Percentiles rank a stretch among this genome's conserved stretches.
These are phyloP conservation scores for Taiozyma onychis DNA, from an alignment of 1,139 yeast genomes.

Conservation along the genomic window DNA sequence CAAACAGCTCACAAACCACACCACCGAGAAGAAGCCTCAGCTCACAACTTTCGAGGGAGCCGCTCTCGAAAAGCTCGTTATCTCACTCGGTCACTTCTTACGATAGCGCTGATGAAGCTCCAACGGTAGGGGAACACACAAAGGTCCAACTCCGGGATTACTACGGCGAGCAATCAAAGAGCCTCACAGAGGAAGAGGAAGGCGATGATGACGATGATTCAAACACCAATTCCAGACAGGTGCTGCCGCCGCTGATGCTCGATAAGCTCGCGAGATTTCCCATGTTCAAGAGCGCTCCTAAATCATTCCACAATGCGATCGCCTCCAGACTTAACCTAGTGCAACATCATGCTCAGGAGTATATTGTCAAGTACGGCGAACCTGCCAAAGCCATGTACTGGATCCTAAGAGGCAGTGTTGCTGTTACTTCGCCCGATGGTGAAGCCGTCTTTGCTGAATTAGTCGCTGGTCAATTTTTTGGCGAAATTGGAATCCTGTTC, in stretches of 20 bases:
- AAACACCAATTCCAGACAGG: conserved; percentile 6
- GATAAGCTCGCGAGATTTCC: conserved; percentile 52
- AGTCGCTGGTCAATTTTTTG: conserved; percentile 65
- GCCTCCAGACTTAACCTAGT: conserved; percentile 53
- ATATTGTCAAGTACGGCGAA: conserved; percentile 64
- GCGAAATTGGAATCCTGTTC: conserved; percentile 72
- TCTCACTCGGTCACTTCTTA: background rate
- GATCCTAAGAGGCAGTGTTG: conserved; percentile 70
- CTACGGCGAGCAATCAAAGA: background rate
- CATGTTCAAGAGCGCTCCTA: conserved; percentile 60
- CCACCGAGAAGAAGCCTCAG: background rate
- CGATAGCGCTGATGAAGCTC: background rate
- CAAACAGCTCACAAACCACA: background rate
- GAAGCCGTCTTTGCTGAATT: conserved; percentile 69
- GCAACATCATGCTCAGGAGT: conserved; percentile 61
- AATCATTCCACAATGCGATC: conserved; percentile 52
- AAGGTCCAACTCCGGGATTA: background rate
- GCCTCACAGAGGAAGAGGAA: background rate
- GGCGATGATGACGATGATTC: conserved; percentile 9
- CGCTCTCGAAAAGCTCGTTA: background rate
- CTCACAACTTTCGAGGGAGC: background rate
- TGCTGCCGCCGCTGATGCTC: conserved; percentile 48
- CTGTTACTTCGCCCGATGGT: conserved; percentile 70
- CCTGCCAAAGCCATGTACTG: conserved; percentile 77
- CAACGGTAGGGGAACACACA: background rate